phyloP scores from a whole-genome alignment of 352 stramenopile genomes.

The Pythium vanterpoolii region DNA sequence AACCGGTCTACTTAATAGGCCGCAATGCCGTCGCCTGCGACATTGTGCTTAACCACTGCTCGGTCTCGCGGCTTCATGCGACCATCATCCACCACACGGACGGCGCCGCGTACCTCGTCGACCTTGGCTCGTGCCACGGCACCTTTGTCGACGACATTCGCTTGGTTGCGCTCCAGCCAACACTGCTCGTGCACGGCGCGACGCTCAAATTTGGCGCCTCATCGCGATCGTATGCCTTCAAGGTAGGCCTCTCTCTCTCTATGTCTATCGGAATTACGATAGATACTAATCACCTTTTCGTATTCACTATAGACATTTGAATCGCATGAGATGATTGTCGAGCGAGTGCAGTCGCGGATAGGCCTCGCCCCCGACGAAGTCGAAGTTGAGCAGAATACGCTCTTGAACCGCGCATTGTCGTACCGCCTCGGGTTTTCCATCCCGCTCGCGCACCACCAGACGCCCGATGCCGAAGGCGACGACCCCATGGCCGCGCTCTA shows the following conservation, averaged over 20 bases:
- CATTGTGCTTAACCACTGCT: constrained; percentile 81
- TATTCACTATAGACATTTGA: constrained; percentile 48
- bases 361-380: constrained; percentile 56
- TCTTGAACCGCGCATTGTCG: constrained; percentile 75
- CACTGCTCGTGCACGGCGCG: constrained; percentile 58
- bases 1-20: constrained; percentile 72
- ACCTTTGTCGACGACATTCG: constrained; percentile 69
- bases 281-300: too few relatives aligned
- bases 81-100: constrained; percentile 73
- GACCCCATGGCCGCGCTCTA: constrained; percentile 36
- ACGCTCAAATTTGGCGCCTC: constrained; percentile 76
- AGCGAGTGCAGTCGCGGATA: constrained; percentile 47
- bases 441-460: constrained; percentile 33
- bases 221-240: constrained; percentile 80
- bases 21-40: constrained; percentile 73
- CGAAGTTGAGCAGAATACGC: constrained; percentile 72
- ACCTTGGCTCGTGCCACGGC: constrained; percentile 74
- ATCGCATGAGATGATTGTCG: constrained; percentile 66
- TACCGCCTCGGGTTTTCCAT: constrained; percentile 70
- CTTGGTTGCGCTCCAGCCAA: constrained; percentile 60
- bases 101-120: constrained; percentile 69
- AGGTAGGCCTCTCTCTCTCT: too few relatives aligned
- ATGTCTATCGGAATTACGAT: too few relatives aligned
- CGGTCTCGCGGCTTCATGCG: constrained; percentile 76
- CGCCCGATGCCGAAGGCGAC: constrained; percentile 23